Evolutionary conservation across 1,139 yeast species (phyloP).

Genomic region (Pneumocystis carinii): DNA sequence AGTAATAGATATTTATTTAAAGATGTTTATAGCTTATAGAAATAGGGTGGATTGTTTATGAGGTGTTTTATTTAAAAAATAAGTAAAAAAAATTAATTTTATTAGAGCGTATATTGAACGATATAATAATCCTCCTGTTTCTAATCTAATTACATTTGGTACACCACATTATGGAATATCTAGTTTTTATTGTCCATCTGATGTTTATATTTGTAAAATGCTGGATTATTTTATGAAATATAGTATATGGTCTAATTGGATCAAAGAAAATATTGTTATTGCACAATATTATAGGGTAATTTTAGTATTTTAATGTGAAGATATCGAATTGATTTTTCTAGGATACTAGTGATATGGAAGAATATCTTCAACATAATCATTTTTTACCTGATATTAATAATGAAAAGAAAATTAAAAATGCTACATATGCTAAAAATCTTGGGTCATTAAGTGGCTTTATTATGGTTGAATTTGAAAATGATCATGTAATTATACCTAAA

Average conservation of each 20-base stretch:
- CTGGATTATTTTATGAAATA: slow-evolving; percentile 38
- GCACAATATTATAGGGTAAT: slow-evolving; percentile 55
- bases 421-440: slow-evolving; percentile 32
- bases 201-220: slow-evolving; percentile 48
- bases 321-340: slow-evolving; percentile 4
- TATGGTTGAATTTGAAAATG: slow-evolving; percentile 44
- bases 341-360: slow-evolving; percentile 30
- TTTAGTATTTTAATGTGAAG: slow-evolving; percentile 7
- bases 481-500: slow-evolving; percentile 56
- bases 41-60: background rate
- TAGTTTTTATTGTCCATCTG: slow-evolving; percentile 41
- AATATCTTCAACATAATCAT: slow-evolving; percentile 36
- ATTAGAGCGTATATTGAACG: slow-evolving; percentile 44
- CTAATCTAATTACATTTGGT: slow-evolving; percentile 56
- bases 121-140: slow-evolving; percentile 36
- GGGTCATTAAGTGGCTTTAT: slow-evolving; percentile 37
- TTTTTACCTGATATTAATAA: slow-evolving; percentile 56
- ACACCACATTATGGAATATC: slow-evolving; percentile 63
- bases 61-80: background rate
- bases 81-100: background rate
- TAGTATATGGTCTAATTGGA: slow-evolving; percentile 45
- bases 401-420: slow-evolving; percentile 31
- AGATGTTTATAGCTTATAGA: background rate
- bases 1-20: slow-evolving; percentile 48
- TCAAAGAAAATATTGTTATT: slow-evolving; percentile 47